Evolutionary conservation across 495 filamentous ascomycete genomes (phyloP).

Genomic region (Neurospora sp.): DNA sequence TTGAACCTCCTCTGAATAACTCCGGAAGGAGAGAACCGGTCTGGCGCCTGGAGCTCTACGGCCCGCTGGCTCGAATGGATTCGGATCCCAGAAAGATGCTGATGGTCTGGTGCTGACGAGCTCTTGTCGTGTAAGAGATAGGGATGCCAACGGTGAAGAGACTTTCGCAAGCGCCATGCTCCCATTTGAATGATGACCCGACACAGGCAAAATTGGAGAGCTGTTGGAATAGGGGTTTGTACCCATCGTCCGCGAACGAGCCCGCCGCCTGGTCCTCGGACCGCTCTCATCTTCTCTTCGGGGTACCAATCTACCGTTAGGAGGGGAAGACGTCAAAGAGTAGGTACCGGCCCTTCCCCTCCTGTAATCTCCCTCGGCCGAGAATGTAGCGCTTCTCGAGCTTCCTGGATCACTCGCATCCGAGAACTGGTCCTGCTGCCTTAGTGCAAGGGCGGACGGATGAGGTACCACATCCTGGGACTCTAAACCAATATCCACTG

Average conservation of each 20-base stretch:
- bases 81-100: conserved; percentile 19
- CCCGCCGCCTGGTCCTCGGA: conserved; percentile 9
- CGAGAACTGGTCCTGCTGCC: conserved; percentile 6
- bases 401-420: conserved; percentile 12
- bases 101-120: conserved; percentile 12
- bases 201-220: background rate
- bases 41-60: conserved; percentile 8
- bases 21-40: conserved; percentile 21
- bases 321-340: conserved; percentile 18
- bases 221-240: conserved; percentile 9
- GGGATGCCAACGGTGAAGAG: conserved; percentile 8
- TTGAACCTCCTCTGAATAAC: conserved; percentile 25
- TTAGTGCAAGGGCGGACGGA: background rate
- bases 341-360: conserved; percentile 21
- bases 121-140: conserved; percentile 10
- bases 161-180: conserved; percentile 12
- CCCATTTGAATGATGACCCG: conserved; percentile 3
- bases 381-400: conserved; percentile 28
- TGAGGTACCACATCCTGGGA: background rate
- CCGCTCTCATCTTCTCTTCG: conserved; percentile 6
- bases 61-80: conserved; percentile 15
- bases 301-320: conserved; percentile 14
- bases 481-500: background rate
- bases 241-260: conserved; percentile 14
- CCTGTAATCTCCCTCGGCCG: conserved; percentile 11